These are phyloP conservation scores for Prunus fruticosa DNA, from an alignment of 306 rosid species.

Conservation along the genomic window DNA sequence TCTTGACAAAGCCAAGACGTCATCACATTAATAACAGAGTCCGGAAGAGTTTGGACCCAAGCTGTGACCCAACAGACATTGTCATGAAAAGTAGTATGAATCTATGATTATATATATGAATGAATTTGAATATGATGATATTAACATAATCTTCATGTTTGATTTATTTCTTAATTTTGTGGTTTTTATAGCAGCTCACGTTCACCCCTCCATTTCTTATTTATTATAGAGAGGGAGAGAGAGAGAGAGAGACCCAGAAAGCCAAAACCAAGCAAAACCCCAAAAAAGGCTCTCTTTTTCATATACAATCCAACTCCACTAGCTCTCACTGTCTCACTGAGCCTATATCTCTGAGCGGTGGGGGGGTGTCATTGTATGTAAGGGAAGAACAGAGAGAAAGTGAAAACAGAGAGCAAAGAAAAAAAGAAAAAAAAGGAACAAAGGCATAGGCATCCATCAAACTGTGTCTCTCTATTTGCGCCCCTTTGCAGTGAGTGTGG, in stretches of 20 bases:
- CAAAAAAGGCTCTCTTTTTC: constrained; percentile 12
- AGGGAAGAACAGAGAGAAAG: constrained; percentile 19
- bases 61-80: constrained; percentile 18
- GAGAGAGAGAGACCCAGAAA: constrained; percentile 22
- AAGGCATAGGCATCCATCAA: constrained; percentile 19
- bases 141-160: not conserved
- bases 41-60: constrained; percentile 38
- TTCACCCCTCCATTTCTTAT: constrained; percentile 31
- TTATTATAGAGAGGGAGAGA: constrained; percentile 1
- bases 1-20: constrained; percentile 31
- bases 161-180: constrained; percentile 1
- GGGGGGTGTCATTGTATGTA: constrained; percentile 35
- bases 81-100: not conserved
- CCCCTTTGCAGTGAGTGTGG: constrained; percentile 21
- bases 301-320: not conserved
- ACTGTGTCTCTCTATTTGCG: constrained; percentile 26
- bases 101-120: no score
- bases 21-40: constrained; percentile 40
- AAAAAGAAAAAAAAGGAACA: constrained; percentile 5
- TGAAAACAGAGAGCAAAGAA: constrained; percentile 6
- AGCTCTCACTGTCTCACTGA: constrained; percentile 10
- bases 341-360: constrained; percentile 28
- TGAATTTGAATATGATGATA: no score
- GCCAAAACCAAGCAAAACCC: constrained; percentile 34
- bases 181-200: constrained; percentile 44